Base-by-base conservation (phyloP, 2,329 filamentous ascomycete genomes). In the Bipolaris sorokiniana region DNA sequence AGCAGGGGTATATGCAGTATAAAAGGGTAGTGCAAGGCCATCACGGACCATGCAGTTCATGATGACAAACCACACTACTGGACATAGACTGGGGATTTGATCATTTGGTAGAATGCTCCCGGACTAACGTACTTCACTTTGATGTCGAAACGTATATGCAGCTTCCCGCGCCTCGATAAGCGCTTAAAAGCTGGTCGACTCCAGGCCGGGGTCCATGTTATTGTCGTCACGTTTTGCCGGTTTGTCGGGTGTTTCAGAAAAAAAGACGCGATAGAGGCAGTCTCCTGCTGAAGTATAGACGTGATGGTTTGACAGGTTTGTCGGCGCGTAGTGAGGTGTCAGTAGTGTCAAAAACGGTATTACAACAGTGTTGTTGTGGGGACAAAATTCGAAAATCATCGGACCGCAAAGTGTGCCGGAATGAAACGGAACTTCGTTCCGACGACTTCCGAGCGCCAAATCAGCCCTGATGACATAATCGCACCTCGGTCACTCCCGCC, bases 171-270 rank as follows among this genome's bases (percentile, higher is more conserved):
- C 42, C 48, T 36, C 34, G 41, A 56, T 61, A 45, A 62, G 51
- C 59, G 64, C 63, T 53, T 62, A 61, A 47, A 57, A 62, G 46
- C 45, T 49, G 37, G 42, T 50, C 38, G 50, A 47, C 46, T 56
- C 56, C 37, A 59, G 51, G 54, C 63, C 61, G 54, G 59, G 63
- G 59, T 67, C 66, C 64, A 68, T 68, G 40, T 28, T 58, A 51
- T 40, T 11, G 51, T 46, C 46, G 38, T 54, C 36, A 33, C 26
- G 22, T 11, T 36, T 33, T 40, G 13, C 36, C n/a, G 50, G 28
- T n/a, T 26, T 52, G 22, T 16, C 26, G 5, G 40, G 41, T 22
- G 23, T 16, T 45, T 5, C 28, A 16, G 23, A 20, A 16, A 7
- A 5, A 13, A 34, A 28, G 33, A 38, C 26, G 23, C 10, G 41